phyloP scores from a whole-genome alignment of 129 eudicot species.

The Scalesia atractyloides region DNA sequence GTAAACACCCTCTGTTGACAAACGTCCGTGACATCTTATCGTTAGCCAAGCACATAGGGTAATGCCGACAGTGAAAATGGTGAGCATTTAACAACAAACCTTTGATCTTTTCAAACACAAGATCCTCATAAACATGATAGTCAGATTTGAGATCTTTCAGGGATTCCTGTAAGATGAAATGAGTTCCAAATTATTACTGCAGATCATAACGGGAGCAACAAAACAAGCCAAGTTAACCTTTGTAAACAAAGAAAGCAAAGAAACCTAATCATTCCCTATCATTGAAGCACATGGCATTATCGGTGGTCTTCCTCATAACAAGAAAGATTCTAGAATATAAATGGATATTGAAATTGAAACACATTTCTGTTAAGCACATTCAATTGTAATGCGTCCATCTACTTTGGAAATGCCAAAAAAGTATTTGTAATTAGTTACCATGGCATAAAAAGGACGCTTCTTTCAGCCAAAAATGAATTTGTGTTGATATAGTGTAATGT shows the following conservation, averaged over 20 bases:
- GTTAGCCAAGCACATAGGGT: slow-evolving; percentile 9
- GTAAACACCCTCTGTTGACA: slow-evolving; percentile 73
- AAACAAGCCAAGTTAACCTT: background rate
- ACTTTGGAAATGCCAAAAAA: background rate
- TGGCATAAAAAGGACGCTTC: background rate
- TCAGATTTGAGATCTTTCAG: slow-evolving; percentile 69
- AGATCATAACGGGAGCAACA: background rate
- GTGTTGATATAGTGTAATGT: background rate
- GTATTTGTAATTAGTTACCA: background rate
- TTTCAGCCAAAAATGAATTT: slow-evolving; percentile 11
- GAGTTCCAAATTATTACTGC: background rate
- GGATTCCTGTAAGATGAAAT: slow-evolving; percentile 56
- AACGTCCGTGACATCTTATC: slow-evolving; percentile 16
- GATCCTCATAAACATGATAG: slow-evolving; percentile 59
- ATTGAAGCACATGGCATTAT: background rate
- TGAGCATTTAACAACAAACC: slow-evolving; percentile 43
- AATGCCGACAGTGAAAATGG: background rate
- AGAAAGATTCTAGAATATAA: background rate
- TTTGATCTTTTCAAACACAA: slow-evolving; percentile 70
- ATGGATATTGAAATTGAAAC: background rate
- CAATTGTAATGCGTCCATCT: background rate
- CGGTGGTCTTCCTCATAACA: slow-evolving; percentile 8
- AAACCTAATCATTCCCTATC: too few relatives aligned
- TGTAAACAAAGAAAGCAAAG: background rate
- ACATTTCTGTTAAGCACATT: background rate